Percentiles rank a stretch among this genome's conserved stretches.
phyloP scores from a whole-genome alignment of 78 protist genomes.

The Emiliania huxleyi region DNA sequence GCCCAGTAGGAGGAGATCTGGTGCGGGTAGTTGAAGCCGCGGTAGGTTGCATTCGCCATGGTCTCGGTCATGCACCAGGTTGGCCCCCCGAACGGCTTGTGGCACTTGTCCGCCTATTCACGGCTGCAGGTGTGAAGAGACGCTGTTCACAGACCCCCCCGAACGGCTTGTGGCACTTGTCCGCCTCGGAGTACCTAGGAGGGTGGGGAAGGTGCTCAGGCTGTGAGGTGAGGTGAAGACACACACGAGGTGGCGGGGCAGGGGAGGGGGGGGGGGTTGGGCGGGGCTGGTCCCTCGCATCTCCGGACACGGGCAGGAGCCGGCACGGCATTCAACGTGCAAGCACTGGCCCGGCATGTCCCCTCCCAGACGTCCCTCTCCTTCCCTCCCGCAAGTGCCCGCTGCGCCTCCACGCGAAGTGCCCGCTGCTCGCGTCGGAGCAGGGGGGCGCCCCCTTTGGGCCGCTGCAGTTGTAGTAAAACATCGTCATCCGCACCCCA shows the following conservation, averaged over 20 bases:
- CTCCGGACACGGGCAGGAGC: too few relatives aligned
- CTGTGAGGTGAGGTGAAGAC: too few relatives aligned
- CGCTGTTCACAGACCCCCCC: too few relatives aligned
- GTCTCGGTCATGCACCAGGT: constrained; percentile 15
- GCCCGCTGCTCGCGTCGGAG: not conserved
- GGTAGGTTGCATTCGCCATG: constrained; percentile 9
- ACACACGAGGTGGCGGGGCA: too few relatives aligned
- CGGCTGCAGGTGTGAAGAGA: too few relatives aligned
- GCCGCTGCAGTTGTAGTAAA: not conserved
- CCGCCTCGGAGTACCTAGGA: not conserved
- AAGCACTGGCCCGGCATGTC: too few relatives aligned
- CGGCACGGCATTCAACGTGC: too few relatives aligned
- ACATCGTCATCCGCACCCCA: not conserved
- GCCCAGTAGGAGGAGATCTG: not conserved
- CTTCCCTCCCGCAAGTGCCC: too few relatives aligned
- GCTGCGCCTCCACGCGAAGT: not conserved
- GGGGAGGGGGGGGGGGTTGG: too few relatives aligned
- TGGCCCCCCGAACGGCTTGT: not conserved
- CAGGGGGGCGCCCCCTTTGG: not conserved
- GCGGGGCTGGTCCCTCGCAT: too few relatives aligned
- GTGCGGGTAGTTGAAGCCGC: constrained; percentile 23
- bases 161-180: not conserved
- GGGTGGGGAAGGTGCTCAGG: too few relatives aligned
- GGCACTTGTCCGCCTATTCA: constrained; percentile 9
- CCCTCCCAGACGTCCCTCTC: too few relatives aligned